Conservation (phyloP, 2,329 filamentous ascomycete species). For the Trichoderma sp. region DNA sequence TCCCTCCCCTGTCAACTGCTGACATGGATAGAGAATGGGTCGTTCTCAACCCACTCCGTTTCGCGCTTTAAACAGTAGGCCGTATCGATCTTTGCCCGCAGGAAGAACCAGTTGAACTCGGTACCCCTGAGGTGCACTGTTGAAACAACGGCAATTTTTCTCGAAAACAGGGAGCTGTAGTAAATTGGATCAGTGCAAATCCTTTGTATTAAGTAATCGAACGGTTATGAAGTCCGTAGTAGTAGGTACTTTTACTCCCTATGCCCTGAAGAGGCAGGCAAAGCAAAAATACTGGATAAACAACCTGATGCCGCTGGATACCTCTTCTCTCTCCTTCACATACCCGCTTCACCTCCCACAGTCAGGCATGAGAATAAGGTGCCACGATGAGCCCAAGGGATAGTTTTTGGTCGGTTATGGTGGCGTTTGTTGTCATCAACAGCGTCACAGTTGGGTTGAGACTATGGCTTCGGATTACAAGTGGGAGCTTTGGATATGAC, state of each 20-base stretch:
- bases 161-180: background rate
- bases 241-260: background rate
- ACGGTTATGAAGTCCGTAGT: background rate
- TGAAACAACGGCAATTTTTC: background rate
- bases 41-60: background rate
- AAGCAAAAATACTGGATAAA: background rate
- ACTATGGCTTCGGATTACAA: background rate
- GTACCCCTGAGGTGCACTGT: background rate
- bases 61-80: background rate
- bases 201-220: background rate
- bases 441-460: background rate
- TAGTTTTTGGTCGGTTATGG: background rate
- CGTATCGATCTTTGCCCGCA: background rate
- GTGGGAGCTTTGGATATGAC: background rate
- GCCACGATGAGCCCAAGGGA: background rate
- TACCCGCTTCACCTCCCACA: background rate
- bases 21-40: background rate
- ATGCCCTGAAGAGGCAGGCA: background rate
- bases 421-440: background rate
- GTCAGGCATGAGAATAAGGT: background rate
- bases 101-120: background rate
- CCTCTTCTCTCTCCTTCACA: background rate
- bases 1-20: background rate
- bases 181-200: background rate
- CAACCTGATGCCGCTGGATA: background rate